Base-by-base conservation (phyloP, 805 yeast genomes). In the Cyberlindnera samutprakarnensis region DNA sequence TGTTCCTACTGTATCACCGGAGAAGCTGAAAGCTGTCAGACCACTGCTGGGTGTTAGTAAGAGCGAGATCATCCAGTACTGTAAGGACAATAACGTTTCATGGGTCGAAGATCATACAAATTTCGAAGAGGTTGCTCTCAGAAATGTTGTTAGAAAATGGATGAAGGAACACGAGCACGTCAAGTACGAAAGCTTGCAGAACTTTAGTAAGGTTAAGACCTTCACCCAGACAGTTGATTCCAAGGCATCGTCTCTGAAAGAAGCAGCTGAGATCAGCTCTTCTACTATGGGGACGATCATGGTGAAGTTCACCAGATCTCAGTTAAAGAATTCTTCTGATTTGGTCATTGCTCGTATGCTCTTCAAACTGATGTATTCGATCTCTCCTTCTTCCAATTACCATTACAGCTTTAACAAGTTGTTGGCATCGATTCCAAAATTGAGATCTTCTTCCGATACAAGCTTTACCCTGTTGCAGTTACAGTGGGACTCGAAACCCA, bases 81-180 rank as follows among this genome's bases (percentile, higher is more conserved):
- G 87, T 33, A 25, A 32, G 8, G 28, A 32, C 0, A 49, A 62
- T 14, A 33, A 42, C 2, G 40, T 82, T 1, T 30, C 38, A 0
- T 83, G 92, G 90, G 74, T 77, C 47, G 88, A 82, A 44, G 94
- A 84, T 44, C 47, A 56, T 3, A 75, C 90, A 0, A 84, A 84
- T 41, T 45, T 47, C 3, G 56, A 65, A 2, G 44, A 47, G 8
- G 60, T 77, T 27, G 81, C 90, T 0, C 44, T 57, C 23, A 59
- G 94, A 30, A 83, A 83, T 44, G 54, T 64, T 13, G 57, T 74
- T 3, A 59, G 92, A 23, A 54, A 56, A 25, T 40, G 42, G 19
- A 28, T 53, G 19, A 37, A 35, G 21, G 38, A 47, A 5, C 25
- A 39, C 26, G 16, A 41, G 11, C 30, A 35, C 5, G 48, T 21